Evolutionary conservation across 805 yeast genomes (phyloP).

Genomic region (Schwanniomyces polymorphus): DNA sequence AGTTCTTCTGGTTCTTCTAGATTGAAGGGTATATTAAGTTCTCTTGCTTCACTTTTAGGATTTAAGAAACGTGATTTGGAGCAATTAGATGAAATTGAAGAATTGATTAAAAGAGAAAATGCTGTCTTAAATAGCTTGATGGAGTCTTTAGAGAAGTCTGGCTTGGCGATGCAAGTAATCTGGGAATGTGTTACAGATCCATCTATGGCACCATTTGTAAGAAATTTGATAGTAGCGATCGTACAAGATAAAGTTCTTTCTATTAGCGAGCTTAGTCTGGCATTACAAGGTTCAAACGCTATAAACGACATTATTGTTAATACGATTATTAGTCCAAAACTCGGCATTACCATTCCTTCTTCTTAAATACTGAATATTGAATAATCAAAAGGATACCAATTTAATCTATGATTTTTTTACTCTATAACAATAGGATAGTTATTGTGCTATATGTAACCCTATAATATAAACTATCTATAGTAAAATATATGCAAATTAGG

Average conservation of each 20-base stretch:
- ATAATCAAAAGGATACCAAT: too few species aligned
- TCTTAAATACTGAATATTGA: too few species aligned
- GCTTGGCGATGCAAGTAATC: slow-evolving; percentile 27
- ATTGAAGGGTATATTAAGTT: background rate
- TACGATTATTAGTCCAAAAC: slow-evolving; percentile 12
- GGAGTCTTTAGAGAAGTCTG: slow-evolving; percentile 27
- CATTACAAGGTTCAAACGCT: slow-evolving; percentile 14
- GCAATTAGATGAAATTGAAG: slow-evolving; percentile 1
- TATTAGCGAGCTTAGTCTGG: slow-evolving; percentile 11
- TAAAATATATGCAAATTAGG: background rate
- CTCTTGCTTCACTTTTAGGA: slow-evolving; percentile 1
- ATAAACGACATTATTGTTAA: slow-evolving; percentile 15
- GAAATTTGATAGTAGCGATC: slow-evolving; percentile 20
- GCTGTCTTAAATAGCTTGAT: slow-evolving; percentile 20
- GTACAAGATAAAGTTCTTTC: slow-evolving; percentile 19
- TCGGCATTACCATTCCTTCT: slow-evolving; percentile 9
- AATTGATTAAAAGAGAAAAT: slow-evolving; percentile 13
- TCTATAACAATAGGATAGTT: background rate
- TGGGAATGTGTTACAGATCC: slow-evolving; percentile 20
- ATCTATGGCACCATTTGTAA: slow-evolving; percentile 20
- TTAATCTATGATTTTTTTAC: too few species aligned
- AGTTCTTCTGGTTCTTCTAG: background rate
- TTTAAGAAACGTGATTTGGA: slow-evolving; percentile 10
- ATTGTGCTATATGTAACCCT: background rate
- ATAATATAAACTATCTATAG: background rate